Evolutionary conservation across 1,139 yeast genomes (phyloP).

Genomic region (Debaryomyces sp.): DNA sequence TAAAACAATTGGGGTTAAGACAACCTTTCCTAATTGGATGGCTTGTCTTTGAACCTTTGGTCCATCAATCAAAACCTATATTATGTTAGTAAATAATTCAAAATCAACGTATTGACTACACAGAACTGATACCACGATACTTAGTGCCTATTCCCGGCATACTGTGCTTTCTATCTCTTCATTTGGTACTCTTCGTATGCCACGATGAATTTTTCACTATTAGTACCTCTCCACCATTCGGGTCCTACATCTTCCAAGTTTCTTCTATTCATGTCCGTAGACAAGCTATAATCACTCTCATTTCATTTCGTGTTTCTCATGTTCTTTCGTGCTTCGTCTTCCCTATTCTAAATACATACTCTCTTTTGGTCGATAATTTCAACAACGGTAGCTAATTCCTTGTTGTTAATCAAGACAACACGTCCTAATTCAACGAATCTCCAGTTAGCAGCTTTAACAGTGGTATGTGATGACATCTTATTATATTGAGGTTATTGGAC

Average conservation of each 20-base stretch:
- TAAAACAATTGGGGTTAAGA: conserved; percentile 89
- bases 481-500: conserved; percentile 13
- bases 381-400: conserved; percentile 87
- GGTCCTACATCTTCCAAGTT: background rate
- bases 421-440: conserved; percentile 99
- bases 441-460: conserved; percentile 98
- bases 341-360: conserved; percentile 57
- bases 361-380: conserved; percentile 99
- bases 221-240: background rate
- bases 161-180: background rate
- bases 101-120: background rate
- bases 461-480: conserved; percentile 50
- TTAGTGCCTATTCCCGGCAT: background rate
- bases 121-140: background rate
- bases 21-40: conserved; percentile 80
- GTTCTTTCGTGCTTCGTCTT: conserved; percentile 1
- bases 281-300: background rate
- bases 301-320: background rate
- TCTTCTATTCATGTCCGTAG: background rate
- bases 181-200: background rate
- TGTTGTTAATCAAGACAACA: conserved; percentile 89
- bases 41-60: conserved; percentile 96
- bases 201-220: conserved; percentile 1
- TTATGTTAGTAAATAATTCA: conserved; percentile 26
- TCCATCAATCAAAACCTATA: conserved; percentile 90